Evolutionary conservation across 371 early-diverging fungal species (phyloP), one percentile per base, ranked within the genome.

Genomic region (Agmasoma carcini): DNA sequence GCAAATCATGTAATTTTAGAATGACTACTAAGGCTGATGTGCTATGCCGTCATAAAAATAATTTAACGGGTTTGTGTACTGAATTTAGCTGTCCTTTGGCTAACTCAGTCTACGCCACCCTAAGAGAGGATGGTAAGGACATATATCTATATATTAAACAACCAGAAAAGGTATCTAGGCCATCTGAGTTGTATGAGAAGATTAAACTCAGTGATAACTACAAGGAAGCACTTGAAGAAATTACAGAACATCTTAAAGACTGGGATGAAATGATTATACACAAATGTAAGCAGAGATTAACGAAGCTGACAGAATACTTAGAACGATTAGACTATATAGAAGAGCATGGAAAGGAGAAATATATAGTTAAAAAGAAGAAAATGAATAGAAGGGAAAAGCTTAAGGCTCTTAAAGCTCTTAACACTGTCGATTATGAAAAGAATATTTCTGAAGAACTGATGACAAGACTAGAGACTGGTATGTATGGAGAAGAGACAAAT

Each of bases 211-310:
- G 84, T 43, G 84, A 85, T 60, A 87, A 90, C 78, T 90, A 88
- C 72, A 81, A 84, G 17, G 77, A 83, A 65, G 97, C 94, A 6
- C 71, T 90, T 50, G 82, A 82, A 60, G 81, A 84, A 77, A 90
- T 97, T 52, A 91, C 94, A 71, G 80, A 81, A 54, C 84, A 90
- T 63, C 76, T 97, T 63, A 71, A 83, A 45, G 84, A 84, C 77
- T 96, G 87, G 88, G 88, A 89, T 58, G 76, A 80, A 56, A 85
- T 85, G 73, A 72, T 83, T 59, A 79, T 85, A 63, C 88, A 93
- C 79, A 90, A 87, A 74, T 93, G 93, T 79, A 97, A 97, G 74
- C 91, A 93, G 69, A 83, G 94, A 56, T 71, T 90, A 44, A 92
- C 94, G 29, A 89, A 88, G 77, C 83, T 93, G 55, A 88, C 86